Evolutionary conservation across 2,329 filamentous ascomycete genomes (phyloP), one percentile per base, ranked within the genome.

Genomic region (Torrubiellomyces zombiae): DNA sequence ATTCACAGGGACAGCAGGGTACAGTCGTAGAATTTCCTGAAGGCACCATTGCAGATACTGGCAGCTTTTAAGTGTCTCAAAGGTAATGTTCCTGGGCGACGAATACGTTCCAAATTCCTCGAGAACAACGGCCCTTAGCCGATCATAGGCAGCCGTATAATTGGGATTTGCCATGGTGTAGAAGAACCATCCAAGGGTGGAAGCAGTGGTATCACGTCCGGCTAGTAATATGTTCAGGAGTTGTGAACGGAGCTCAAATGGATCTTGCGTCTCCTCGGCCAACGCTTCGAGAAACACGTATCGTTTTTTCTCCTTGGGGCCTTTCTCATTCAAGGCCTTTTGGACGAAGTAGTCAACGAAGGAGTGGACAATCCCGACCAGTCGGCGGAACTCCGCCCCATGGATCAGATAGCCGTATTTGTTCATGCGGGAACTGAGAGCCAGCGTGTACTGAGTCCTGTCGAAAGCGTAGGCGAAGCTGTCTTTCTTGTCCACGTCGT

Each of bases 301-400:
- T 18, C 38, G 36, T 14, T 30, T 21, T 7, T 26, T 26, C 8
- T 27, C 16, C 21, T 28, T 28, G 16, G 20, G 22, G 33, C 14
- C 38, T 24, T 7, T 26, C 11, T 27, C 16, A 49, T 19, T 53
- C 45, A 29, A 76, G 50, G 7, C 69, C 58, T 26, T 56, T 25
- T 68, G 61, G 32, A 81, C 75, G 43, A 67, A 78, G n/a, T 60
- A 61, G 34, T 68, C 60, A n/a, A 79, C 63, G 40, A 81, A 82
- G 7, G 60, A 47, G 39, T 82, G 68, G 45, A 81, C 64, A n/a
- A 60, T 51, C 16, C 63, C 58, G 25, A 79, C 72, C 6, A 74
- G 65, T 28, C 67, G 62, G 32, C 55, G 57, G 44, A 81, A 80
- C 3, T 67, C 62, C 24, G 65, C 53, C 2, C 69, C 47, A 15